These are phyloP conservation scores for Sclerotinia nivalis DNA, from an alignment of 2,329 filamentous ascomycete species.

Conservation along the genomic window DNA sequence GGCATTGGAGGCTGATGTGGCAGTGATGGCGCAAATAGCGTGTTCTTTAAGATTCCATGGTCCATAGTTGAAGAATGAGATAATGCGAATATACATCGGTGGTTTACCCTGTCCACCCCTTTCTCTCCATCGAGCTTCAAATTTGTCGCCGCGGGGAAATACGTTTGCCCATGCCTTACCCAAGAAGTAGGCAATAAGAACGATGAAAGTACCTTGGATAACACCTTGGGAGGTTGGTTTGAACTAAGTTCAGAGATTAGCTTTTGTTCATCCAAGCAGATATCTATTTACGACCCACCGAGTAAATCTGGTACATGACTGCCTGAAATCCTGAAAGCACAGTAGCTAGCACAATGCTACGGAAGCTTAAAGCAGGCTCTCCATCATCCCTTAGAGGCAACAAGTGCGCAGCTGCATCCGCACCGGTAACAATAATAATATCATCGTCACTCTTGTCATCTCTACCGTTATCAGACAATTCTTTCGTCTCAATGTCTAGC, in stretches of 20 bases:
- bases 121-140: slow-evolving; percentile 50
- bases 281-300: slow-evolving; percentile 41
- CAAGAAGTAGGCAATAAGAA: slow-evolving; percentile 57
- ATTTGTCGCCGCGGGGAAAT: slow-evolving; percentile 54
- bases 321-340: slow-evolving; percentile 54
- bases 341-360: slow-evolving; percentile 53
- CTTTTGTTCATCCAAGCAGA: slow-evolving; percentile 13
- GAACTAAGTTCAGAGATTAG: slow-evolving; percentile 44
- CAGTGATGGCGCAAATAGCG: slow-evolving; percentile 54
- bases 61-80: slow-evolving; percentile 52
- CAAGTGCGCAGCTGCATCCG: slow-evolving; percentile 52
- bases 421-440: slow-evolving; percentile 52
- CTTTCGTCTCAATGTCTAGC: slow-evolving; percentile 34
- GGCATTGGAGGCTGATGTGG: slow-evolving; percentile 55
- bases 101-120: slow-evolving; percentile 45
- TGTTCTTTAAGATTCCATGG: slow-evolving; percentile 59
- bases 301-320: slow-evolving; percentile 57
- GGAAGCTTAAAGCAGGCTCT: slow-evolving; percentile 55
- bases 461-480: slow-evolving; percentile 37
- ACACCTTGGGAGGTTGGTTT: slow-evolving; percentile 50
- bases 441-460: slow-evolving; percentile 44
- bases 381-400: slow-evolving; percentile 55
- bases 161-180: slow-evolving; percentile 51
- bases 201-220: slow-evolving; percentile 56
- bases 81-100: slow-evolving; percentile 46